phyloP scores from a whole-genome alignment of 2,329 filamentous ascomycete species.

The Onygena corvina region DNA sequence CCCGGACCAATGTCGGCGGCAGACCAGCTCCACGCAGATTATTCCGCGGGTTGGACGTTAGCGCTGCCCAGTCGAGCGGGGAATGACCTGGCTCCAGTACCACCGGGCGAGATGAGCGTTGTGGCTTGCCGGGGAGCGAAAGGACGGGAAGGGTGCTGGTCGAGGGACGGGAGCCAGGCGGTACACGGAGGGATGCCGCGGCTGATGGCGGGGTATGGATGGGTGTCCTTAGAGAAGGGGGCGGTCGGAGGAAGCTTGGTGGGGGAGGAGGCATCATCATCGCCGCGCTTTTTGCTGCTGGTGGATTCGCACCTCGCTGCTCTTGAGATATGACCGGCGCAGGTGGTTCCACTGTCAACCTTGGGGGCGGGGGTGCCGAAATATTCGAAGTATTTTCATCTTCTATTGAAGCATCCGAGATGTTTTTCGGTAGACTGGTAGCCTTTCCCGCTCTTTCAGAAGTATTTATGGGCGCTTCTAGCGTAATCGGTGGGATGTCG shows the following conservation, averaged over 20 bases:
- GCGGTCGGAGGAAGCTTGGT: slow-evolving; percentile 12
- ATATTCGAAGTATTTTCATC: neutral
- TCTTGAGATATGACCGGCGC: neutral
- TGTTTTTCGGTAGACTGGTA: too few relatives aligned
- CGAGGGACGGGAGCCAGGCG: slow-evolving; percentile 29
- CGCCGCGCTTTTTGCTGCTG: neutral
- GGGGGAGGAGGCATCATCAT: slow-evolving; percentile 18
- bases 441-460: too few relatives aligned
- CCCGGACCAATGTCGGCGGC: slow-evolving; percentile 49
- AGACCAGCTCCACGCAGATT: slow-evolving; percentile 51
- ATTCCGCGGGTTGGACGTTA: slow-evolving; percentile 49
- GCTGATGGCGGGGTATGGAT: slow-evolving; percentile 35
- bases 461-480: slow-evolving; percentile 18
- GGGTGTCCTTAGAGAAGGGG: slow-evolving; percentile 17
- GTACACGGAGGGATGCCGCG: slow-evolving; percentile 33
- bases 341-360: neutral
- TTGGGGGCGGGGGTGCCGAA: neutral
- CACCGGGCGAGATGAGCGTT: slow-evolving; percentile 48
- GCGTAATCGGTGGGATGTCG: slow-evolving; percentile 25
- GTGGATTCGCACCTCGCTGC: neutral
- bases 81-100: slow-evolving; percentile 81
- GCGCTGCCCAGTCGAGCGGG: slow-evolving; percentile 86
- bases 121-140: slow-evolving; percentile 31
- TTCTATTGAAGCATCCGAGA: neutral
- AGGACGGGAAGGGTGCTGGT: slow-evolving; percentile 33